These are phyloP conservation scores for Aspergillus carlsbadensis DNA, from an alignment of 495 filamentous ascomycete species.

Conservation along the genomic window DNA sequence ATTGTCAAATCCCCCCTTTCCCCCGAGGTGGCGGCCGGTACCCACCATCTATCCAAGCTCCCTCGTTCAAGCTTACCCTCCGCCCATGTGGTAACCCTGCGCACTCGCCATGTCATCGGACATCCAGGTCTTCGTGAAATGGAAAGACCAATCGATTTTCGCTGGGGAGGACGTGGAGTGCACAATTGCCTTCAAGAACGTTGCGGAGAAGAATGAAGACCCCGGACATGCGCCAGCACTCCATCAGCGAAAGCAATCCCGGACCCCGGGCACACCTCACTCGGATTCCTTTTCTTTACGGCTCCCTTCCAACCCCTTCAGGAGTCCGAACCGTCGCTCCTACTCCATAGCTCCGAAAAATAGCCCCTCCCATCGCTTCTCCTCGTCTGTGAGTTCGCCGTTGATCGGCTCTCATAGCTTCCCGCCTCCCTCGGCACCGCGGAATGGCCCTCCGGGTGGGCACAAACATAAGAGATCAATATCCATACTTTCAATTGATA, in stretches of 20 bases:
- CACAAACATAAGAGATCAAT: slow-evolving; percentile 74
- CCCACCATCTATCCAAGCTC: slow-evolving; percentile 22
- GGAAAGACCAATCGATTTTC: slow-evolving; percentile 88
- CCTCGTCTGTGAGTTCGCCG: slow-evolving; percentile 47
- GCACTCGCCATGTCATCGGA: slow-evolving; percentile 55
- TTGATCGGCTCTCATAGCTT: slow-evolving; percentile 46
- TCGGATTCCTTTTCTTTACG: slow-evolving; percentile 46
- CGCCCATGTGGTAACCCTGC: slow-evolving; percentile 37
- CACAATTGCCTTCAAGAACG: slow-evolving; percentile 93
- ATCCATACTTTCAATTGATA: slow-evolving; percentile 91
- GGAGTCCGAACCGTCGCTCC: slow-evolving; percentile 35
- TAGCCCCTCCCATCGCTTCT: slow-evolving; percentile 39
- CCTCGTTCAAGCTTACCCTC: slow-evolving; percentile 21
- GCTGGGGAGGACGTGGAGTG: slow-evolving; percentile 93
- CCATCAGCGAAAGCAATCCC: slow-evolving; percentile 47
- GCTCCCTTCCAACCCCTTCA: slow-evolving; percentile 41
- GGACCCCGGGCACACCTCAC: slow-evolving; percentile 36
- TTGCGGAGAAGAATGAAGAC: slow-evolving; percentile 48
- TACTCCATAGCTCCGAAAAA: slow-evolving; percentile 34
- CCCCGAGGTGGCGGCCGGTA: slow-evolving; percentile 24
- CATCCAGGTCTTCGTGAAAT: slow-evolving; percentile 92
- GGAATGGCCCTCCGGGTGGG: slow-evolving; percentile 30
- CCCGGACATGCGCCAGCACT: slow-evolving; percentile 33
- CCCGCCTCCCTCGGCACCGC: slow-evolving; percentile 43
- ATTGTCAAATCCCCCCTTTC: slow-evolving; percentile 1